A percentile compares a stretch with the other conserved stretches of the same genome.
Evolutionary conservation across 2,329 filamentous ascomycete genomes (phyloP).

Genomic region (Ophiostoma sp.): DNA sequence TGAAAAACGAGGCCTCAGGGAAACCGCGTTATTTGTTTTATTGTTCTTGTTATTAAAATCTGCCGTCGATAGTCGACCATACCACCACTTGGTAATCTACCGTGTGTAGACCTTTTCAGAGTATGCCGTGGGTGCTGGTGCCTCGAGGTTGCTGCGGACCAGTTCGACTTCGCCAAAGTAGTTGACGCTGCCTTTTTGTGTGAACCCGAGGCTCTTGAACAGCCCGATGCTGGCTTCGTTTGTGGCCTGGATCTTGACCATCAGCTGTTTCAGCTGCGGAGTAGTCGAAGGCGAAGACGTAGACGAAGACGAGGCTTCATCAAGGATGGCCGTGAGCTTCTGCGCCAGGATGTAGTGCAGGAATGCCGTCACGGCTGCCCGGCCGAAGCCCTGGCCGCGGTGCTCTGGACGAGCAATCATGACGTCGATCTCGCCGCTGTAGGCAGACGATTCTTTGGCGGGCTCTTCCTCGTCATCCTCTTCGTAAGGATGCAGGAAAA

Average conservation of each 20-base stretch:
- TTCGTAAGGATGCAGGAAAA: constrained; percentile 66
- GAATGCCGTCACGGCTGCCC: constrained; percentile 60
- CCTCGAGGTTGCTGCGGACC: constrained; percentile 33
- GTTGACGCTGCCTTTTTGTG: constrained; percentile 48
- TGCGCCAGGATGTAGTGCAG: constrained; percentile 57
- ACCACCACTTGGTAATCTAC: background rate
- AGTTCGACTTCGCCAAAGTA: constrained; percentile 58
- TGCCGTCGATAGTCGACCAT: background rate
- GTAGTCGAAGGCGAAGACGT: background rate
- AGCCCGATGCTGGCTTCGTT: constrained; percentile 50
- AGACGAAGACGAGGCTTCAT: constrained; percentile 40
- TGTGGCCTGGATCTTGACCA: constrained; percentile 47
- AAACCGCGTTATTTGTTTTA: background rate
- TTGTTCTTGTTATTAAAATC: background rate
- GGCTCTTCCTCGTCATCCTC: constrained; percentile 45
- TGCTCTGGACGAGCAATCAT: constrained; percentile 66
- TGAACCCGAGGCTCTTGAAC: constrained; percentile 50
- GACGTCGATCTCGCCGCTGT: constrained; percentile 68
- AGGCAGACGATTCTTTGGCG: constrained; percentile 44
- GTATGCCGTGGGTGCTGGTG: constrained; percentile 21
- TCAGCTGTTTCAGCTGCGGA: constrained; percentile 31
- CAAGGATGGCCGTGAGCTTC: constrained; percentile 51
- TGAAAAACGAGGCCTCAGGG: background rate
- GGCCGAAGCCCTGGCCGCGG: constrained; percentile 60
- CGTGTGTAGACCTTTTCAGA: constrained; percentile 22